phyloP scores from a whole-genome alignment of 2,329 filamentous ascomycete species.

The Diaporthe caulivora region DNA sequence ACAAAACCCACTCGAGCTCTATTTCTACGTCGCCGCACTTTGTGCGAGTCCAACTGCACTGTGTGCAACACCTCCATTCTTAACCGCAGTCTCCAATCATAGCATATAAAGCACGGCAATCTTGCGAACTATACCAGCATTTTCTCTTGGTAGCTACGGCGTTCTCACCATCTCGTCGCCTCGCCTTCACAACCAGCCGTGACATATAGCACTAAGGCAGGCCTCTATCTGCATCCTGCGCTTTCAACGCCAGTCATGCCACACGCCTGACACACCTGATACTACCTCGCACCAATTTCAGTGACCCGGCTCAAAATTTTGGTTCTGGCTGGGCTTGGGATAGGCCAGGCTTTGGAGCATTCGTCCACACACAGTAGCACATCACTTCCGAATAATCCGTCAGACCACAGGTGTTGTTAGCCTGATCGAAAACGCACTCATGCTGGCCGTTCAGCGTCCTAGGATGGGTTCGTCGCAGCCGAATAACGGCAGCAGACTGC shows the following conservation, averaged over 20 bases:
- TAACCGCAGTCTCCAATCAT: not conserved
- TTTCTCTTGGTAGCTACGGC: not conserved
- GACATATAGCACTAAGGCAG: not conserved
- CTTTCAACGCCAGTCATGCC: constrained; percentile 14
- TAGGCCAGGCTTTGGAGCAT: not conserved
- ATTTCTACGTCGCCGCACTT: constrained; percentile 9
- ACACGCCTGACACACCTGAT: constrained; percentile 10
- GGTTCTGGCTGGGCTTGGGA: not conserved
- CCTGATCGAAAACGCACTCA: constrained; percentile 57
- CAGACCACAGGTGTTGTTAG: constrained; percentile 28
- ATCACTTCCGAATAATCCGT: not conserved
- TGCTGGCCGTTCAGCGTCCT: constrained; percentile 68
- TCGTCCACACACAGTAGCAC: not conserved
- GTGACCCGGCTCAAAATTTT: not conserved
- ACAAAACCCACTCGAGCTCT: constrained; percentile 25
- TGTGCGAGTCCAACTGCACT: constrained; percentile 13
- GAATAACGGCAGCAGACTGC: constrained; percentile 63
- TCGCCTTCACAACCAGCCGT: not conserved
- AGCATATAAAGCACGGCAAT: constrained; percentile 9
- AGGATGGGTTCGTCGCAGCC: constrained; percentile 72
- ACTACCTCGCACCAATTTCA: constrained; percentile 10
- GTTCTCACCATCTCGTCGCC: not conserved
- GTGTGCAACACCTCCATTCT: constrained; percentile 20
- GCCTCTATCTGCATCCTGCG: not conserved
- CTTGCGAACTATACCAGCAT: constrained; percentile 4